These are phyloP conservation scores for Exophiala bonariae DNA, from an alignment of 2,329 filamentous ascomycete genomes.

Conservation along the genomic window DNA sequence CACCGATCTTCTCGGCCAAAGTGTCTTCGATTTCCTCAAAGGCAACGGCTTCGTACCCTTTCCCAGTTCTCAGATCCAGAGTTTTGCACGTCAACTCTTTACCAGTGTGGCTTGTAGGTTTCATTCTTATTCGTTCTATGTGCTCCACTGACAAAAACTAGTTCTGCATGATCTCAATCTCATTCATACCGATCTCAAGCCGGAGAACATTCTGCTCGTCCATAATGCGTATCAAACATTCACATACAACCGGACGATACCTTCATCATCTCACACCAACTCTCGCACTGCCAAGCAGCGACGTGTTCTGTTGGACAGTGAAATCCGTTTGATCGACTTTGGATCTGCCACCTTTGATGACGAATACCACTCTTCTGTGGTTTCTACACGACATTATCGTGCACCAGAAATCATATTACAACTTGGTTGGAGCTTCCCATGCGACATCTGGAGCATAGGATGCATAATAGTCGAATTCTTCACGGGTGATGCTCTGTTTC, in stretches of 20 bases:
- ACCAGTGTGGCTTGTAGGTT: conserved; percentile 96
- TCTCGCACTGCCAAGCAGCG: conserved; percentile 60
- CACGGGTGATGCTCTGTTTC: conserved; percentile 67
- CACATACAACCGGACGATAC: conserved; percentile 67
- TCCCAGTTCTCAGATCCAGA: conserved; percentile 97
- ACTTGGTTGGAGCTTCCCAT: conserved; percentile 67
- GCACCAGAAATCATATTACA: conserved; percentile 69
- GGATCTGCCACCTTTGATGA: conserved; percentile 68
- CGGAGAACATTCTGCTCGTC: conserved; percentile 67
- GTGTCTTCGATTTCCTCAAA: conserved; percentile 98
- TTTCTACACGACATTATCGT: conserved; percentile 66
- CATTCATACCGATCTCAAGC: conserved; percentile 73
- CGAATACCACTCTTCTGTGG: conserved; percentile 68
- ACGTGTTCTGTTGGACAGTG: conserved; percentile 63
- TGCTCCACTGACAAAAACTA: conserved; percentile 40
- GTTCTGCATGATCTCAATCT: conserved; percentile 95
- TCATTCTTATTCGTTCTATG: background rate
- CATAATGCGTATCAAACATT: conserved; percentile 67
- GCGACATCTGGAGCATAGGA: conserved; percentile 69
- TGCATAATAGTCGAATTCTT: conserved; percentile 70
- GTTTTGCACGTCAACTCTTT: conserved; percentile 90
- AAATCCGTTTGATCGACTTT: conserved; percentile 68
- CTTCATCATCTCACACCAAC: conserved; percentile 61
- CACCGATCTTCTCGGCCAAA: conserved; percentile 79
- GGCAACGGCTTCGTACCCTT: conserved; percentile 94